Base-by-base conservation (phyloP, 768 basidiomycete species). In the Boletus bicolor region DNA sequence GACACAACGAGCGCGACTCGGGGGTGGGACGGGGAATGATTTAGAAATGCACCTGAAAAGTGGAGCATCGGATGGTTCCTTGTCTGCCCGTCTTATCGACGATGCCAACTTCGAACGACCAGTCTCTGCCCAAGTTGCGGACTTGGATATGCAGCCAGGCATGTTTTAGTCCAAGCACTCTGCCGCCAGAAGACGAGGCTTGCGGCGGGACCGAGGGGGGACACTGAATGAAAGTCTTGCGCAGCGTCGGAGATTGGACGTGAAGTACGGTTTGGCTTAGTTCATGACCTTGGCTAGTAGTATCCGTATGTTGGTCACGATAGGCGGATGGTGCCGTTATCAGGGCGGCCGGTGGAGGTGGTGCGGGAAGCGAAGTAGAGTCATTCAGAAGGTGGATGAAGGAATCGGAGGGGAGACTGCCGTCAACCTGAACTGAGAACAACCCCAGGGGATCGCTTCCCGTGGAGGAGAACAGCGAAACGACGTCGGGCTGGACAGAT, bases 401-500 rank as follows among this genome's bases (percentile, higher is more conserved):
- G 1, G 89, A 89, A 67, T 88, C 86, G 7, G 79, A 67, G 5
- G 82, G 79, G 2, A 86, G 68, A 35, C 75, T 69, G 7, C 63
- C n/a, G 63, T 89, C 87, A 11, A 68, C 70, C 15, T 75, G 70
- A 6, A 68, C 56, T 1, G 72, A 72, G 71, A 87, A 91, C 6
- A 90, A 68, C 15, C 73, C 68, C 37, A 90, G 74, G 44, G 86
- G 84, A 43, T 84, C 77, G 49, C 80, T 82, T 24, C 80, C 78
- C 6, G 87, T 86, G 0, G 89, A 88, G 21, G 89, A 90, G 68
- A 91, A 89, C 19, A 91, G 63, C 15, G 87, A 90, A n/a, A 91
- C 71, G 21, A 81, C 66, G 37, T 79, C 70, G 3, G 88, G 81
- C 59, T 91, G 89, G 6, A 86, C 70, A 36, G 79, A 73, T 51